Conservation (phyloP, 495 filamentous ascomycete species). For the Penicillium herquei region DNA sequence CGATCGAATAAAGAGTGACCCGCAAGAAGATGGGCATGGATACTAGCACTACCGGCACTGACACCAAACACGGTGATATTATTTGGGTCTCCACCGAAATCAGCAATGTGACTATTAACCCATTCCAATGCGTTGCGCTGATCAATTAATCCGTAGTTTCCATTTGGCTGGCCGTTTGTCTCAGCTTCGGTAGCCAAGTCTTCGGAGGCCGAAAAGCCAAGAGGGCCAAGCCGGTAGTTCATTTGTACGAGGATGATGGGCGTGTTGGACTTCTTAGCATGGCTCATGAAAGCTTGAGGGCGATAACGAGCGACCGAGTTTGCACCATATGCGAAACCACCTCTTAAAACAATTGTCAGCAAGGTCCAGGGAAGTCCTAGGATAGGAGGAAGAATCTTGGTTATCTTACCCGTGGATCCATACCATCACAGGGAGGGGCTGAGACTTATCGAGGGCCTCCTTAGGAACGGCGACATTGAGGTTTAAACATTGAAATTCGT, state of each 20-base stretch:
- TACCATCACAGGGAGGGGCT: not conserved
- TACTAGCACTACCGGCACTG: constrained; percentile 8
- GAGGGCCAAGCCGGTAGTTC: constrained; percentile 6
- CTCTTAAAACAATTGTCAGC: not conserved
- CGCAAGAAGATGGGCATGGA: constrained; percentile 7
- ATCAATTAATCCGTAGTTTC: constrained; percentile 7
- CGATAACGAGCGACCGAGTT: constrained; percentile 9
- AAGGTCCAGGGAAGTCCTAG: not conserved
- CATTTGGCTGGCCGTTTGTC: not conserved
- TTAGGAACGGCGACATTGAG: constrained; percentile 1
- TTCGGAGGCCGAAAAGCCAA: constrained; percentile 6
- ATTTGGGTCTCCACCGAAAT: constrained; percentile 5
- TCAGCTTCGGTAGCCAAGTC: constrained; percentile 2
- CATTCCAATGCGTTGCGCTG: constrained; percentile 12
- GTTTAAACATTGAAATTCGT: constrained; percentile 4
- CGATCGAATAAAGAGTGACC: constrained; percentile 8
- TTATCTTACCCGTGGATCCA: constrained; percentile 14
- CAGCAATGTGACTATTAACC: constrained; percentile 9
- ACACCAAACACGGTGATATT: constrained; percentile 10
- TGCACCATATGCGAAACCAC: constrained; percentile 8
- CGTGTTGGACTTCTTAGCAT: constrained; percentile 2
- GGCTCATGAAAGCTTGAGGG: not conserved
- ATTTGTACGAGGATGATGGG: constrained; percentile 6
- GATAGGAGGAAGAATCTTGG: not conserved
- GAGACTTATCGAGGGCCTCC: not conserved